These are phyloP conservation scores for Aspergillus incahuasiensis DNA, from an alignment of 495 filamentous ascomycete species.

Conservation along the genomic window DNA sequence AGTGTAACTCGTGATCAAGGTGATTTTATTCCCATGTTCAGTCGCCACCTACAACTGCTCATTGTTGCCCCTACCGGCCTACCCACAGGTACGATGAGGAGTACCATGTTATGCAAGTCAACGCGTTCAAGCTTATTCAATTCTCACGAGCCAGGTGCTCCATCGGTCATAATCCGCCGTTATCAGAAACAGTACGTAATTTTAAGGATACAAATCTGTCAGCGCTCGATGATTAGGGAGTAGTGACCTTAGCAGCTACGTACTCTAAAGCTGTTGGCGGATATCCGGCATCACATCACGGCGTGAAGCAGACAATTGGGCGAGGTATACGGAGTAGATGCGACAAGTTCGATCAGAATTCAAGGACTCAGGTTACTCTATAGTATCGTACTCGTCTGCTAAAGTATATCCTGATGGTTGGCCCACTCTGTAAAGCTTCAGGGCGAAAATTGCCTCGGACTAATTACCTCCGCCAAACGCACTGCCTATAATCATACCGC, in stretches of 20 bases:
- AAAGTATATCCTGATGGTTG: background rate
- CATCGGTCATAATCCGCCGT: background rate
- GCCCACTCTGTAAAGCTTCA: too few species aligned
- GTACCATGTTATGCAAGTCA: background rate
- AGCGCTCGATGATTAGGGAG: background rate
- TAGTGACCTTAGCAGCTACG: too few species aligned
- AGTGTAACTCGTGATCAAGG: background rate
- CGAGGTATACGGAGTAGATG: background rate
- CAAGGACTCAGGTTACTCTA: background rate
- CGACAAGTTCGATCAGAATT: background rate
- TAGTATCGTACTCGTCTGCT: background rate
- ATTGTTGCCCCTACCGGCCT: background rate
- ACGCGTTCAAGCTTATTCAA: constrained; percentile 7
- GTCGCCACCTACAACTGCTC: background rate
- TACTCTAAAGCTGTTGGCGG: background rate
- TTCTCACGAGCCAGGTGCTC: constrained; percentile 6
- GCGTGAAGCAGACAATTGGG: background rate
- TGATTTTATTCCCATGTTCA: background rate
- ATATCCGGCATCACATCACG: constrained; percentile 1
- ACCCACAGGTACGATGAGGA: background rate
- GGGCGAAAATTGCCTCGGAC: too few species aligned
- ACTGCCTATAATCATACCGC: too few species aligned
- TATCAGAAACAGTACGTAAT: constrained; percentile 8
- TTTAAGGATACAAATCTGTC: background rate
- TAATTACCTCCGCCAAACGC: too few species aligned